phyloP scores from a whole-genome alignment of 768 basidiomycete genomes.

The Russula earlei region DNA sequence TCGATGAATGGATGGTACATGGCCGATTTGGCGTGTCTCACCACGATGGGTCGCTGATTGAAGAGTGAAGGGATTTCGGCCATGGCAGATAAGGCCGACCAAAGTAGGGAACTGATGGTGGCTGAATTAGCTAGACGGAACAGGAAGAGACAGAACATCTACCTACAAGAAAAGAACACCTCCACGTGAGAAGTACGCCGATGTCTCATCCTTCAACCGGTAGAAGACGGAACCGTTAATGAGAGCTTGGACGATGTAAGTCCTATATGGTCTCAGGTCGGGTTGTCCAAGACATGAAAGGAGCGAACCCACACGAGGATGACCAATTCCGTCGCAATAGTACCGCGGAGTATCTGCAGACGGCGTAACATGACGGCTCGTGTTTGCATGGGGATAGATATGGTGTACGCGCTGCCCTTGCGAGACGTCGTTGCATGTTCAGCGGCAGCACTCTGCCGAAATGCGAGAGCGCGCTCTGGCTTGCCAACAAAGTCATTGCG shows the following conservation, averaged over 20 bases:
- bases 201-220: slow-evolving; percentile 42
- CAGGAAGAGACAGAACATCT: too few relatives aligned
- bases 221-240: slow-evolving; percentile 61
- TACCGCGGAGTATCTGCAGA: slow-evolving; percentile 29
- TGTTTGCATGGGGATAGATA: slow-evolving; percentile 30
- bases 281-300: too few relatives aligned
- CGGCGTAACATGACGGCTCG: slow-evolving; percentile 30
- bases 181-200: slow-evolving; percentile 65
- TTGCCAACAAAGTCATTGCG: slow-evolving; percentile 35
- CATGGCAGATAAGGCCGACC: slow-evolving; percentile 50
- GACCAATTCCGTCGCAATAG: slow-evolving; percentile 24
- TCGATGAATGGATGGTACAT: slow-evolving; percentile 54
- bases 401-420: slow-evolving; percentile 31
- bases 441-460: slow-evolving; percentile 36
- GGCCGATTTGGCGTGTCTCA: slow-evolving; percentile 47
- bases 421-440: slow-evolving; percentile 43
- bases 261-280: slow-evolving; percentile 27
- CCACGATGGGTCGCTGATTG: slow-evolving; percentile 49
- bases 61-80: slow-evolving; percentile 53
- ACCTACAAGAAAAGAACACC: slow-evolving; percentile 68
- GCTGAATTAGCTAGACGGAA: background rate
- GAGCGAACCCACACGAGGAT: slow-evolving; percentile 21
- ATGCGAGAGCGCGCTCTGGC: slow-evolving; percentile 33
- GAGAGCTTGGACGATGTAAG: slow-evolving; percentile 44
- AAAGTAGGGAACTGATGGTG: slow-evolving; percentile 41